Percentiles rank a stretch among this genome's conserved stretches.
Conservation (phyloP, 2,329 filamentous ascomycete genomes). For the Beauveria pseudobassiana region DNA sequence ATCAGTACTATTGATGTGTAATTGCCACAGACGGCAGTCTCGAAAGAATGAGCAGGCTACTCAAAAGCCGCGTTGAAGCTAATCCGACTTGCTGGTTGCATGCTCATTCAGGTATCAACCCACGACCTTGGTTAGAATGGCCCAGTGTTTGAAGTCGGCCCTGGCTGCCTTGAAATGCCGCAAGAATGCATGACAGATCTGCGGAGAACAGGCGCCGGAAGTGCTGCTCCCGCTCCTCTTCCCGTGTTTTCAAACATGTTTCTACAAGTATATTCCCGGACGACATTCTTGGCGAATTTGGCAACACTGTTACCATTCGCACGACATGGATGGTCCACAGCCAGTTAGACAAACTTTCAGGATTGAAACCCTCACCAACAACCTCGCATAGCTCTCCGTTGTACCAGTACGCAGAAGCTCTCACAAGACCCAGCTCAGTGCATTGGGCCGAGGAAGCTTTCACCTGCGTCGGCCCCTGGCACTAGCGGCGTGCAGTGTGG, state of each 20-base stretch:
- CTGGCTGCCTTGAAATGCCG: background rate
- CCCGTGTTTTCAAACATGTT: background rate
- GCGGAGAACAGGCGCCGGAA: background rate
- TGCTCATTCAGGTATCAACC: background rate
- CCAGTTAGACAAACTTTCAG: background rate
- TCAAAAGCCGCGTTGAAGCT: background rate
- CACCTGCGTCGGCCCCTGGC: conserved; percentile 4
- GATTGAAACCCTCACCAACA: background rate
- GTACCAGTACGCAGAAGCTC: background rate
- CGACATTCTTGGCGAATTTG: background rate
- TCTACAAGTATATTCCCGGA: background rate
- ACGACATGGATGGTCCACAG: background rate
- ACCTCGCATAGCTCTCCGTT: background rate
- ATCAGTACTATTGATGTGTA: background rate
- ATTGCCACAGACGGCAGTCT: background rate
- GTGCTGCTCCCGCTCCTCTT: background rate
- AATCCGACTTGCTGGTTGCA: background rate
- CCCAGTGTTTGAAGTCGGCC: background rate
- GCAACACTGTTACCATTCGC: background rate
- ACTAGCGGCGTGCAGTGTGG: conserved; percentile 7
- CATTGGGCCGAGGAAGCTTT: conserved; percentile 3
- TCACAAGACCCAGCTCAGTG: background rate
- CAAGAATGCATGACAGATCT: background rate
- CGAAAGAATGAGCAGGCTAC: background rate
- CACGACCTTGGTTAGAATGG: background rate